Evolutionary conservation across 371 early-diverging fungal genomes (phyloP).

Genomic region (Capillidium heterosporum): DNA sequence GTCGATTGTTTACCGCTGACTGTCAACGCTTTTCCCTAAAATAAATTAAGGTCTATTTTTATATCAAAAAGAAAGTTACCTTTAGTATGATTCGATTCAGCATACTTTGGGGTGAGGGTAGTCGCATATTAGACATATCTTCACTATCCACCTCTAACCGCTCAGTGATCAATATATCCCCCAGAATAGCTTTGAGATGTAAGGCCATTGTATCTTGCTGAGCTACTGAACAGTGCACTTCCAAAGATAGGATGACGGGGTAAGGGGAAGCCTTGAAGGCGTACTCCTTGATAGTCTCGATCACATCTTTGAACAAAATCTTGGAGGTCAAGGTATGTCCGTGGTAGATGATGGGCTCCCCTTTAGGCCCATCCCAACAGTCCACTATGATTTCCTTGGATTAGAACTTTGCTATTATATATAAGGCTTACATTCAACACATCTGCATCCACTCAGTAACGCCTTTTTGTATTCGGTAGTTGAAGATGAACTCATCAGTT

Average conservation of each 20-base stretch:
- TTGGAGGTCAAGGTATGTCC: constrained; percentile 56
- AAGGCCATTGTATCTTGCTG: constrained; percentile 57
- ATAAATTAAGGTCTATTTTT: not conserved
- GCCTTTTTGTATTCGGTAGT: constrained; percentile 67
- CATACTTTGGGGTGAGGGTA: constrained; percentile 50
- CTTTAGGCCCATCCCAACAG: constrained; percentile 69
- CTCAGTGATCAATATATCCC: constrained; percentile 30
- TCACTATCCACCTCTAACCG: constrained; percentile 13
- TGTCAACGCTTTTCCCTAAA: constrained; percentile 1
- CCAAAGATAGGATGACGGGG: constrained; percentile 64
- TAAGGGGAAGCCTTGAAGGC: constrained; percentile 59
- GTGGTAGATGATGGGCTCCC: constrained; percentile 58
- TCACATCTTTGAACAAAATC: constrained; percentile 54
- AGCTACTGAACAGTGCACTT: constrained; percentile 45
- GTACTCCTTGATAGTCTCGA: constrained; percentile 52
- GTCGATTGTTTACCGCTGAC: not conserved
- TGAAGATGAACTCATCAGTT: constrained; percentile 46
- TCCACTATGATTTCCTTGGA: constrained; percentile 30
- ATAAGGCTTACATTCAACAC: constrained; percentile 37
- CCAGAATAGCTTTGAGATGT: constrained; percentile 34
- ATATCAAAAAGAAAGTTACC: constrained; percentile 22
- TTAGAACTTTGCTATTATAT: not conserved
- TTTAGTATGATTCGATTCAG: constrained; percentile 48
- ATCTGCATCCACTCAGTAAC: constrained; percentile 58
- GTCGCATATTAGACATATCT: constrained; percentile 9